A percentile compares a stretch with the other conserved stretches of the same genome.
Evolutionary conservation across 306 rosid species (phyloP).

Genomic region (Quercus cerris): DNA sequence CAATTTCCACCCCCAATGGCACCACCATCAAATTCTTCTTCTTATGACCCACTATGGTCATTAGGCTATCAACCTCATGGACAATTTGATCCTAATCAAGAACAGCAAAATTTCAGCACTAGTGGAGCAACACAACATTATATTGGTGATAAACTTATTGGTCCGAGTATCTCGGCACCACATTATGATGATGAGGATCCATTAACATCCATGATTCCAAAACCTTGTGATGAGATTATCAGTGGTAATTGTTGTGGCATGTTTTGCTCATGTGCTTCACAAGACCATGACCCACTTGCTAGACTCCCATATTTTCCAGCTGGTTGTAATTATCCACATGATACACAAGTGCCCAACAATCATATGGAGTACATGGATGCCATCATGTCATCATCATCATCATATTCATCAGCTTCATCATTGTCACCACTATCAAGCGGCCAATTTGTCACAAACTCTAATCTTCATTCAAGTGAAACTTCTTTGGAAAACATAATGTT

Average conservation of each 20-base stretch:
- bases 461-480: constrained; percentile 1
- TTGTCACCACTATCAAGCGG: constrained; percentile 28
- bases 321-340: constrained; percentile 20
- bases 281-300: constrained; percentile 39
- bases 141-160: constrained; percentile 31
- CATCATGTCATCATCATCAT: constrained; percentile 38
- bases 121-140: constrained; percentile 4
- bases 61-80: constrained; percentile 28
- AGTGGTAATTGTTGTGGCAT: constrained; percentile 33
- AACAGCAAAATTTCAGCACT: constrained; percentile 31
- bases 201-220: constrained; percentile 35
- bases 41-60: constrained; percentile 41
- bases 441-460: constrained; percentile 23
- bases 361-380: constrained; percentile 55
- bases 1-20: constrained; percentile 36
- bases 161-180: constrained; percentile 30
- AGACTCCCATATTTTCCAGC: constrained; percentile 23
- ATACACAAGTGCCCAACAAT: constrained; percentile 28
- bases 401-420: constrained; percentile 4
- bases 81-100: constrained; percentile 37
- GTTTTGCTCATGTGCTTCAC: constrained; percentile 37
- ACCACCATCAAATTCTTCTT: constrained; percentile 30
- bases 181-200: constrained; percentile 24
- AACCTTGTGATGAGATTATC: constrained; percentile 40
- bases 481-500: constrained; percentile 31